Evolutionary conservation across 2,329 filamentous ascomycete genomes (phyloP).

Genomic region (Capronia americana): DNA sequence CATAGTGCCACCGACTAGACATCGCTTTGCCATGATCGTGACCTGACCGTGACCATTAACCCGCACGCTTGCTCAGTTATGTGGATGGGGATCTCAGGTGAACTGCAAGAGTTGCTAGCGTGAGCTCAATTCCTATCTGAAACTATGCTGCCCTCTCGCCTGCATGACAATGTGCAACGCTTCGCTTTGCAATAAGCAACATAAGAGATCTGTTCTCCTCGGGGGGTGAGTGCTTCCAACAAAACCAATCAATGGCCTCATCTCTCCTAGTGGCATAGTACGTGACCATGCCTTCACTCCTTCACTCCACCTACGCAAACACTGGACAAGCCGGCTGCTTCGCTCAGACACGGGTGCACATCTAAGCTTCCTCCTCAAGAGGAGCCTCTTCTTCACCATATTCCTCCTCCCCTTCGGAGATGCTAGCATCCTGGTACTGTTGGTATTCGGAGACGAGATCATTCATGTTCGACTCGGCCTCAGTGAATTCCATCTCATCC

Average conservation of each 20-base stretch:
- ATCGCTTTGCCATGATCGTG: background rate
- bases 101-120: conserved; percentile 4
- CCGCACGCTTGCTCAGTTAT: background rate
- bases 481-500: conserved; percentile 99
- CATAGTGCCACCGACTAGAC: background rate
- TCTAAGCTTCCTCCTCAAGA: conserved; percentile 38
- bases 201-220: conserved; percentile 16
- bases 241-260: conserved; percentile 35
- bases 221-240: conserved; percentile 23
- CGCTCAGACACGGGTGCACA: background rate
- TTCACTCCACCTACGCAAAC: conserved; percentile 11
- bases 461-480: conserved; percentile 99
- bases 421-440: conserved; percentile 99
- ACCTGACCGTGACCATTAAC: background rate
- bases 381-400: conserved; percentile 54
- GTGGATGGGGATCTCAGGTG: background rate
- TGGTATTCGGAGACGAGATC: conserved; percentile 99
- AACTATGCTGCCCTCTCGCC: conserved; percentile 6
- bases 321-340: conserved; percentile 1
- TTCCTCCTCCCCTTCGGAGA: conserved; percentile 97
- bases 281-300: conserved; percentile 6
- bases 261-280: background rate
- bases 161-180: conserved; percentile 14
- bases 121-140: conserved; percentile 10
- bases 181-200: conserved; percentile 20